Evolutionary conservation across 177 flowering plant species (phyloP).

Genomic region (Vitis hybrid): DNA sequence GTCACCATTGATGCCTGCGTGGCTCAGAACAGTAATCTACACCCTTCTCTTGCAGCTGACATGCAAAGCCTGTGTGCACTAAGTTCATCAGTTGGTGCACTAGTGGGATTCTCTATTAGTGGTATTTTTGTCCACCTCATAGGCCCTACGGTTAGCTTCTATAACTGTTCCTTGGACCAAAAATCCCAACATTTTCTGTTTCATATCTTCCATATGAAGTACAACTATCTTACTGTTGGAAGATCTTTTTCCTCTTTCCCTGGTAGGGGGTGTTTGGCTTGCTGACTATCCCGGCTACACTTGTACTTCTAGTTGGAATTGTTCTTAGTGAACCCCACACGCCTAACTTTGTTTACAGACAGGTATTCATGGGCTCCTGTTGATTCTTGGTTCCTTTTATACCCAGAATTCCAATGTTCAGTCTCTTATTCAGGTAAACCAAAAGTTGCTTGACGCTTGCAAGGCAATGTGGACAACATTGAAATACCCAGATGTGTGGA

Average conservation of each 20-base stretch:
- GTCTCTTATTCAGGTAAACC: conserved; percentile 48
- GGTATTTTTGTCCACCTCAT: conserved; percentile 86
- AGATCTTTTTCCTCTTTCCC: conserved; percentile 13
- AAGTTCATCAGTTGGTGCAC: conserved; percentile 71
- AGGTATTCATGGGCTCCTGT: conserved; percentile 38
- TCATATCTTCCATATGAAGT: neutral
- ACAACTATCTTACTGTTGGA: neutral
- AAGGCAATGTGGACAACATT: conserved; percentile 82
- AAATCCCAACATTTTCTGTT: neutral
- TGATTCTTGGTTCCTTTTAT: neutral
- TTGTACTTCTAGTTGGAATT: conserved; percentile 62
- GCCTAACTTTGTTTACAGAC: conserved; percentile 57
- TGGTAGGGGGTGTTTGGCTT: conserved; percentile 85
- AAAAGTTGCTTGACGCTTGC: conserved; percentile 61
- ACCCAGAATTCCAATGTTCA: neutral
- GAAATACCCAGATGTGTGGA: conserved; percentile 75
- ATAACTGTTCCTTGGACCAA: neutral
- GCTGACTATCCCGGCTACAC: conserved; percentile 65
- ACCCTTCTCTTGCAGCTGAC: conserved; percentile 85
- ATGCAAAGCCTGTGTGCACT: conserved; percentile 91
- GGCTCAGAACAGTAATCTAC: conserved; percentile 75
- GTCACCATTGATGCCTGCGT: conserved; percentile 99
- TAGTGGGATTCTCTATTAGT: conserved; percentile 77
- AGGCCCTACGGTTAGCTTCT: conserved; percentile 72
- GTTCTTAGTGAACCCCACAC: conserved; percentile 58